Conservation (phyloP, 1,139 yeast genomes). For the Magnusiomyces fungicola region DNA sequence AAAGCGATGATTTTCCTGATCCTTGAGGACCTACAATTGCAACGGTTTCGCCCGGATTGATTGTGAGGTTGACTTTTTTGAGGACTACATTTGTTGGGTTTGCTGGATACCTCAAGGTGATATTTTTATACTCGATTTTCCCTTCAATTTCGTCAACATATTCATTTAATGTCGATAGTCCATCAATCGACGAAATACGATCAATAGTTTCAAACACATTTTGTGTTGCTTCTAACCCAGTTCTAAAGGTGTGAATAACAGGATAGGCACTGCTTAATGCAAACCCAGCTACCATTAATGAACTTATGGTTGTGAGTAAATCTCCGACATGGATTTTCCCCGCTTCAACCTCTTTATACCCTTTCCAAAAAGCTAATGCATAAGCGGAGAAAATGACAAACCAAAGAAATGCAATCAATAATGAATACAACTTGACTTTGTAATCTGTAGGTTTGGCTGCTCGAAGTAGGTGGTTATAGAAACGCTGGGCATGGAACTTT, state of each 20-base stretch:
- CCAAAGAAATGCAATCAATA: constrained; percentile 35
- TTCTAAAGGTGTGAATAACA: constrained; percentile 34
- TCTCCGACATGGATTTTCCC: constrained; percentile 31
- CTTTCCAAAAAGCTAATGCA: constrained; percentile 41
- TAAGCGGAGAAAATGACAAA: constrained; percentile 32
- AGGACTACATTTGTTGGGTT: constrained; percentile 67
- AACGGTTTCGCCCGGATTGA: constrained; percentile 69
- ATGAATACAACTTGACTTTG: constrained; percentile 24
- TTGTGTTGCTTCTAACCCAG: constrained; percentile 36
- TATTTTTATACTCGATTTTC: constrained; percentile 54
- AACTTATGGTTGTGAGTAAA: constrained; percentile 34
- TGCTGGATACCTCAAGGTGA: constrained; percentile 74
- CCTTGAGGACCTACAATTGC: constrained; percentile 97
- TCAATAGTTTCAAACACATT: constrained; percentile 39
- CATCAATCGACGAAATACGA: constrained; percentile 34
- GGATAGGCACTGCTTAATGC: constrained; percentile 38
- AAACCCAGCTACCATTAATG: constrained; percentile 39
- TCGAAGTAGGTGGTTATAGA: constrained; percentile 28
- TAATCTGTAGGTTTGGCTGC: constrained; percentile 1
- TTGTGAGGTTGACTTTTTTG: constrained; percentile 49
- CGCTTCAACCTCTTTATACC: constrained; percentile 34
- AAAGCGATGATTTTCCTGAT: constrained; percentile 82
- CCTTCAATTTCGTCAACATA: constrained; percentile 24
- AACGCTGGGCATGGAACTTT: constrained; percentile 31
- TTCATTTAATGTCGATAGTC: constrained; percentile 27